Evolutionary conservation across 169 alveolate species (phyloP).

Genomic region (Perkinsus marinus): DNA sequence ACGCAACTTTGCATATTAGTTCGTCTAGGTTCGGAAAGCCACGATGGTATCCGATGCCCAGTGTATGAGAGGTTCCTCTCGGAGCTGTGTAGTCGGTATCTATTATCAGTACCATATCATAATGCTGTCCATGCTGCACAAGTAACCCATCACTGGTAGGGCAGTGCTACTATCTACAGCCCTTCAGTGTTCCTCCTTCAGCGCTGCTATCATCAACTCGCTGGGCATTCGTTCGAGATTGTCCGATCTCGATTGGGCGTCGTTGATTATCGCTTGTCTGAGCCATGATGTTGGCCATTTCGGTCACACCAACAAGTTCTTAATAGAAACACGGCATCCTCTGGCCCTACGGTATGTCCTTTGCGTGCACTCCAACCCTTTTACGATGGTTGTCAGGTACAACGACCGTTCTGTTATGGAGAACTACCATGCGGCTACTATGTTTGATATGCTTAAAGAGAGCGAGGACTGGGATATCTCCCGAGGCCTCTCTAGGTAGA

Average conservation of each 20-base stretch:
- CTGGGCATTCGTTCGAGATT: not conserved
- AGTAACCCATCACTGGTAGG: not conserved
- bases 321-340: not conserved
- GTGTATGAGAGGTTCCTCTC: not conserved
- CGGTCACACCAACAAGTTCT: not conserved
- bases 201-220: not conserved
- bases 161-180: not conserved
- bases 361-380: not conserved
- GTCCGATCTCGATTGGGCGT: not conserved
- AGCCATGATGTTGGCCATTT: not conserved
- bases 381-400: not conserved
- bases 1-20: no score
- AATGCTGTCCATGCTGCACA: not conserved
- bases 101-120: not conserved
- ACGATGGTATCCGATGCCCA: not conserved
- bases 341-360: not conserved
- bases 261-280: not conserved
- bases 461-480: not conserved
- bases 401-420: not conserved
- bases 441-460: not conserved
- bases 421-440: not conserved
- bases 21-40: not conserved
- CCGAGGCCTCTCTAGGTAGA: not conserved
- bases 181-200: not conserved
- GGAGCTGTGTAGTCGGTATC: not conserved